Evolutionary conservation across 305 asterid species (phyloP), one percentile per base, ranked within the genome.

Genomic region (Rubia tinctorum): DNA sequence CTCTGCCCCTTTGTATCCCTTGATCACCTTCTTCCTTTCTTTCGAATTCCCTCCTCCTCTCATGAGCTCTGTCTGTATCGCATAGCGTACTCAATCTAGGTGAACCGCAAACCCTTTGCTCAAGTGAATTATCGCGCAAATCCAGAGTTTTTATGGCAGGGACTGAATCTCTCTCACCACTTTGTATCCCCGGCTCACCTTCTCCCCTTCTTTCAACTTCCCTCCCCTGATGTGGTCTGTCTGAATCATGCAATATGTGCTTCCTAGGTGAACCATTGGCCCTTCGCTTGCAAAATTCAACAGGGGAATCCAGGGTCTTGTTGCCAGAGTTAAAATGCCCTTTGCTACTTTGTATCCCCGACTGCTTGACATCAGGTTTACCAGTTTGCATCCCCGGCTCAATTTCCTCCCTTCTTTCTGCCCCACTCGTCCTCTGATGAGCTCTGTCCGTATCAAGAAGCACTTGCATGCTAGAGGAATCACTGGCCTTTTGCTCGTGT

Each of bases 11-110:
- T 67, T 44, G 69, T 9, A 43, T 22, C 56, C 56, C 55, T 3
- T 59, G 37, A 59, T 12, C 65, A 67, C 49, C 58, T 13, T 51
- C 71, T 67, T 18, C 39, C 71, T 17, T 42, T 12, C 56, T 67
- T 43, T 44, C n/a, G 15, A 22, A 14, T 5, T 37, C 56, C 37
- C 58, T 66, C 37, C 58, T 66, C 55, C 55, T 43, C 58, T 15
- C 25, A 22, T 42, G 55, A 5, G 55, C 20, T 44, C 71, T 18
- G 2, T 22, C 56, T 8, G 20, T n/a, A 67, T 43, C 56, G 22
- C 37, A 13, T 34, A 20, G 20, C 37, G 17, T 67, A 67, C 22
- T 27, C 71, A n/a, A 42, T 11, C 27, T 42, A 67, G 71, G 40
- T 15, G 56, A 67, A 67, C 47, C n/a, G 2, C 39, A 8, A 37